Conservation (phyloP, 495 filamentous ascomycete genomes). For the Penicillium arizonense region DNA sequence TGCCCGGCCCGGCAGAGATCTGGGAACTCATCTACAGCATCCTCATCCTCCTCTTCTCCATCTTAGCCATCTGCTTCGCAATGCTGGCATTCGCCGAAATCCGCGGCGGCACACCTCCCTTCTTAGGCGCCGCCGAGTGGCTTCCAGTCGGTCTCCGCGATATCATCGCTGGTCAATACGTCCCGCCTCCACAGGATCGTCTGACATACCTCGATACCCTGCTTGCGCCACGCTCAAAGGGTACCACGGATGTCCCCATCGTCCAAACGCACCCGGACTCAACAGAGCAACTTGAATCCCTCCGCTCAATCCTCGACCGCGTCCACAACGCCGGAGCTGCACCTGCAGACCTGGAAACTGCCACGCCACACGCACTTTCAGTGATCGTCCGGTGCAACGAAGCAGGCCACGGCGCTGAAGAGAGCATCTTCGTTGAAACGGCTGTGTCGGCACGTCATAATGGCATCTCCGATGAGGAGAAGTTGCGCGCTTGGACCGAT, state of each 20-base stretch:
- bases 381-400: slow-evolving; percentile 28
- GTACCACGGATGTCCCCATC: neutral
- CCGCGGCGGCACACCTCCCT: slow-evolving; percentile 56
- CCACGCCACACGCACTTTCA: slow-evolving; percentile 12
- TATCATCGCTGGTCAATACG: slow-evolving; percentile 21
- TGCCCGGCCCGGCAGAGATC: slow-evolving; percentile 50
- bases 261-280: neutral
- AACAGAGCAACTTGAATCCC: slow-evolving; percentile 12
- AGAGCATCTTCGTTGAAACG: slow-evolving; percentile 25
- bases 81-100: slow-evolving; percentile 68
- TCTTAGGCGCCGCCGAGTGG: slow-evolving; percentile 52
- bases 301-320: slow-evolving; percentile 24
- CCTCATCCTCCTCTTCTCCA: slow-evolving; percentile 49
- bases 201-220: slow-evolving; percentile 21
- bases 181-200: slow-evolving; percentile 10
- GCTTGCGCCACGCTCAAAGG: neutral
- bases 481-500: slow-evolving; percentile 65
- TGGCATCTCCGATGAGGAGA: slow-evolving; percentile 18
- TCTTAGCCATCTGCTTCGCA: slow-evolving; percentile 56
- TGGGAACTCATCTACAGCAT: slow-evolving; percentile 47
- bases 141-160: slow-evolving; percentile 36
- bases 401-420: slow-evolving; percentile 14
- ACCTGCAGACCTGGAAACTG: slow-evolving; percentile 19
- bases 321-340: slow-evolving; percentile 26
- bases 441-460: slow-evolving; percentile 4